Base-by-base conservation (phyloP, 2,329 filamentous ascomycete genomes). In the Endoconidiophora polonica region DNA sequence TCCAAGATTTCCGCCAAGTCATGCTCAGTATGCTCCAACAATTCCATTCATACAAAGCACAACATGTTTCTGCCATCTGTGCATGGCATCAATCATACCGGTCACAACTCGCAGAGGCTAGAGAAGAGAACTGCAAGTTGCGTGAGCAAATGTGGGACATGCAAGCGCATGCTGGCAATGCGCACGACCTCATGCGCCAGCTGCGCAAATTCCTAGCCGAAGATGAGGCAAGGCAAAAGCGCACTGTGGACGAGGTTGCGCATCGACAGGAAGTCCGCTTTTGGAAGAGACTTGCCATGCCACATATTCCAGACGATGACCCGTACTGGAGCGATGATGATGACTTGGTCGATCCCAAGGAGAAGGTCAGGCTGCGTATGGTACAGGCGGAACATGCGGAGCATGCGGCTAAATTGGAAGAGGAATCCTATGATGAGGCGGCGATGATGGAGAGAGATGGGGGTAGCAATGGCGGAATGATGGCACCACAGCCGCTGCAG, bases 71-170 rank as follows among this genome's bases (percentile, higher is more conserved):
- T 45, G 78, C 81, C 58, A 74, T 79, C 16, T 68, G 73, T 4
- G 63, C 74, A 20, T 82, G 78, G 78, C 78, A 82, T 65, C 74
- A 71, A 50, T 78, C 73, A 52, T 82, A 82, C 66, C 74, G 78
- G 5, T 64, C 70, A 23, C 78, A 81, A 63, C 71, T 82, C 37
- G 76, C 76, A 56, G 76, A 79, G 58, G 76, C 77, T 44, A 76
- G 78, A 3, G 73, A 73, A 55, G 77, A 81, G 64, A 81, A 81
- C 58, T 68, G 69, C 54, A 69, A 71, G 2, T 68, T 81, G 47
- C 74, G 77, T 48, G 74, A 79, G 57, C 76, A 81, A 61, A 78
- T 81, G 57, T 78, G 76, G 70, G 74, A 79, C 56, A 79, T 80
- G 74, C 74, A 79, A 58, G 68, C 70, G 39, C 72, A 76, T 56